phyloP scores from a whole-genome alignment of 225 moss, liverwort and hornwort genomes.

The Pseudisothecium myosuroides region DNA sequence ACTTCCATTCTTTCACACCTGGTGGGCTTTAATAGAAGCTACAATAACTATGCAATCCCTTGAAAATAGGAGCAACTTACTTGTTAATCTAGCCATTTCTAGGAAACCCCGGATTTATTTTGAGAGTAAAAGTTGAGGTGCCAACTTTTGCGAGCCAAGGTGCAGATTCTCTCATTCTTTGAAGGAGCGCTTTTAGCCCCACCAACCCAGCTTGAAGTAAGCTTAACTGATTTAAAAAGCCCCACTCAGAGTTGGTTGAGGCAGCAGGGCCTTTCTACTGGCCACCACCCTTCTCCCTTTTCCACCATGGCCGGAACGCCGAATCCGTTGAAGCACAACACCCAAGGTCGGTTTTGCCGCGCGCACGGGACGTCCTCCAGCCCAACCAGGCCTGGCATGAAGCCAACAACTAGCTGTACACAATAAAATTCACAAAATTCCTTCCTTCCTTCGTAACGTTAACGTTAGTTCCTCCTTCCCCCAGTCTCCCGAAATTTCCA shows the following conservation, averaged over 20 bases:
- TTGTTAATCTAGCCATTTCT: too few relatives aligned
- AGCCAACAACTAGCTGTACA: not conserved
- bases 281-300: not conserved
- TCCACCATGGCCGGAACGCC: not conserved
- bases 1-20: too few relatives aligned
- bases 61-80: too few relatives aligned
- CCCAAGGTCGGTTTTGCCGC: not conserved
- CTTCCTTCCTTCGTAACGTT: not conserved
- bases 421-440: not conserved
- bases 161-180: not conserved
- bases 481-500: not conserved
- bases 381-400: not conserved
- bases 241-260: not conserved
- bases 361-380: not conserved
- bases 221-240: not conserved
- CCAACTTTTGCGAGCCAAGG: not conserved
- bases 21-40: too few relatives aligned
- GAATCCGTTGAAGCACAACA: not conserved
- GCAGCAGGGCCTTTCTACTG: not conserved
- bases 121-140: not conserved
- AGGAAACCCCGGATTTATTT: too few relatives aligned
- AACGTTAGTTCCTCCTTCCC: not conserved
- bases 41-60: too few relatives aligned
- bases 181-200: not conserved
- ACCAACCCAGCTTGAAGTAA: not conserved